A percentile compares a stretch with the other conserved stretches of the same genome.
Evolutionary conservation across 345 rosid species (phyloP).

Genomic region (Linum usitatissimum): DNA sequence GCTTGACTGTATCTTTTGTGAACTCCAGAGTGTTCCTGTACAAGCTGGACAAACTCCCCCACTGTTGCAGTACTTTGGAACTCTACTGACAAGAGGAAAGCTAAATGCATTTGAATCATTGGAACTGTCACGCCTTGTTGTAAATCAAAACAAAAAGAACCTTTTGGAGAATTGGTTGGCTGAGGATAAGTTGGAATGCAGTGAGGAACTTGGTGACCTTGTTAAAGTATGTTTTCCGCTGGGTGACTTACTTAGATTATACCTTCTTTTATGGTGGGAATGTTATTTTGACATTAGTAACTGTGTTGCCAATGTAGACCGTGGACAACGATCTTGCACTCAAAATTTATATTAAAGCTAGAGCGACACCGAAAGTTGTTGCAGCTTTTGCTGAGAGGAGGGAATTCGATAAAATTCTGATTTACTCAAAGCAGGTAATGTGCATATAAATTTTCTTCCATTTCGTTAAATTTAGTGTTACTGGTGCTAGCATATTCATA

Average conservation of each 20-base stretch:
- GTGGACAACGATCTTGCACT: conserved; percentile 98
- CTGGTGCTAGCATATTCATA: neutral
- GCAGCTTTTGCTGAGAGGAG: conserved; percentile 98
- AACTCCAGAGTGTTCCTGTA: conserved; percentile 89
- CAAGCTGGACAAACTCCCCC: conserved; percentile 99
- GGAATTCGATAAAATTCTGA: conserved; percentile 92
- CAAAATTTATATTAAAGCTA: conserved; percentile 90
- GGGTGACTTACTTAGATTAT: neutral
- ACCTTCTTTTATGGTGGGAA: neutral
- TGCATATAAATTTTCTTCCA: neutral
- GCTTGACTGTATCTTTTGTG: neutral
- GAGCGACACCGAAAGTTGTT: conserved; percentile 97
- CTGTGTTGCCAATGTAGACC: conserved; percentile 44
- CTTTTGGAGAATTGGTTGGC: conserved; percentile 95
- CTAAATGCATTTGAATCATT: conserved; percentile 94
- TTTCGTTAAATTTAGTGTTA: too few species aligned
- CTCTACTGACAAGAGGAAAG: conserved; percentile 88
- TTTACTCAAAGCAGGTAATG: conserved; percentile 85
- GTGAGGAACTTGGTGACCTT: conserved; percentile 98
- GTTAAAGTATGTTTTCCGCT: conserved; percentile 61
- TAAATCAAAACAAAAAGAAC: conserved; percentile 95
- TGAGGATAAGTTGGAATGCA: conserved; percentile 97
- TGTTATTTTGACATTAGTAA: conserved; percentile 8
- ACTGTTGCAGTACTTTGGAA: conserved; percentile 91
- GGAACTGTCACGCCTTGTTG: conserved; percentile 96